phyloP scores from a whole-genome alignment of 768 basidiomycete genomes.

The Rhodotorula kratochvilovae region DNA sequence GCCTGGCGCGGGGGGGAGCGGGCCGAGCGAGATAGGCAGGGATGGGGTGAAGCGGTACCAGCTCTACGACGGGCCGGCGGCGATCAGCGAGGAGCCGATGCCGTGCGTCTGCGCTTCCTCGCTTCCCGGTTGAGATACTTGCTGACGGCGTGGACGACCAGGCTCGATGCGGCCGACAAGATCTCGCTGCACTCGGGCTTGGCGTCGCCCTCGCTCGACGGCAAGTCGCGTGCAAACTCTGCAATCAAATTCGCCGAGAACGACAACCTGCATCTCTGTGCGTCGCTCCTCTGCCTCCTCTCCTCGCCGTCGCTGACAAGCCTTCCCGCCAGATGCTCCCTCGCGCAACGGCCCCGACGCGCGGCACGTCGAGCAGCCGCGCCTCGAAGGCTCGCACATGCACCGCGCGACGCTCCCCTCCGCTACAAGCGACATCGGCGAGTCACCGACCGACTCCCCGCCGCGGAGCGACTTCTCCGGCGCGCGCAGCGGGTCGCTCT shows the following conservation, averaged over 20 bases:
- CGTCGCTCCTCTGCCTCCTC: not conserved
- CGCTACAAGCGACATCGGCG: conserved; percentile 10
- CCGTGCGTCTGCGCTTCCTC: conserved; percentile 47
- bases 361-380: conserved; percentile 19
- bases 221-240: not conserved
- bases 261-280: conserved; percentile 25
- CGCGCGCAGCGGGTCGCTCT: conserved; percentile 13
- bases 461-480: conserved; percentile 3
- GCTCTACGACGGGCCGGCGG: conserved; percentile 82
- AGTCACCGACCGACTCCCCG: not conserved
- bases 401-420: not conserved
- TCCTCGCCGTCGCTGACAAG: not conserved
- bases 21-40: conserved; percentile 34
- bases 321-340: too few relatives aligned
- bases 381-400: conserved; percentile 12
- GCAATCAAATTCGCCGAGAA: conserved; percentile 18
- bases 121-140: not conserved
- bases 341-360: not conserved
- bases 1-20: conserved; percentile 12
- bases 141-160: not conserved
- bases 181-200: conserved; percentile 44
- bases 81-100: conserved; percentile 63
- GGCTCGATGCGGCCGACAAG: conserved; percentile 45
- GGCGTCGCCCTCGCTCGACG: conserved; percentile 1
- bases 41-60: conserved; percentile 66